These are phyloP conservation scores for Alternaria infectoria DNA, from an alignment of 2,329 filamentous ascomycete species.

Conservation along the genomic window DNA sequence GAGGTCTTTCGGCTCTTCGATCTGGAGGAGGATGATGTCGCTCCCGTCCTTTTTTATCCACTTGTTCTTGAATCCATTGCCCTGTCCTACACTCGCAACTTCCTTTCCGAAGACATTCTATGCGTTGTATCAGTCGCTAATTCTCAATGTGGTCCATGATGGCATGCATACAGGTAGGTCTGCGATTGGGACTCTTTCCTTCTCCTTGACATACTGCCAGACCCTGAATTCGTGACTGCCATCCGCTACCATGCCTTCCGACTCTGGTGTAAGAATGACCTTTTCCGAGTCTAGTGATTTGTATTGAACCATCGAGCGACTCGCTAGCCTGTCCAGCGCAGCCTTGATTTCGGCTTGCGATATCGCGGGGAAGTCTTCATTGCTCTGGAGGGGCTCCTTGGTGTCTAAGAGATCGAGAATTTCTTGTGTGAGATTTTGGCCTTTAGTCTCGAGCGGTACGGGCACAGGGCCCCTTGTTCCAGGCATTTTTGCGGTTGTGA, in stretches of 20 bases:
- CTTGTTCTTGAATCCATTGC: slow-evolving; percentile 84
- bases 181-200: slow-evolving; percentile 54
- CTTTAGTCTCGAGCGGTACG: slow-evolving; percentile 48
- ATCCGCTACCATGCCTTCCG: slow-evolving; percentile 70
- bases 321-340: slow-evolving; percentile 82
- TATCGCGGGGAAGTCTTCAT: slow-evolving; percentile 55
- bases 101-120: slow-evolving; percentile 72
- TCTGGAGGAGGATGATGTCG: slow-evolving; percentile 59
- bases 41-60: slow-evolving; percentile 70
- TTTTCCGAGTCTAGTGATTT: slow-evolving; percentile 82
- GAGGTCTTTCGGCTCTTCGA: slow-evolving; percentile 78
- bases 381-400: slow-evolving; percentile 60
- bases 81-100: slow-evolving; percentile 83
- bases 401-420: slow-evolving; percentile 73
- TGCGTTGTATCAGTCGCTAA: slow-evolving; percentile 46
- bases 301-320: slow-evolving; percentile 86
- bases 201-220: slow-evolving; percentile 56
- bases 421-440: slow-evolving; percentile 71
- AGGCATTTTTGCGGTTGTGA: slow-evolving; percentile 46
- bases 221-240: slow-evolving; percentile 60
- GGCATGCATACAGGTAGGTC: slow-evolving; percentile 51
- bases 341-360: slow-evolving; percentile 71
- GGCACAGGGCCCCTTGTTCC: slow-evolving; percentile 57
- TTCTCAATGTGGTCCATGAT: neutral
- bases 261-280: slow-evolving; percentile 76